Conservation (phyloP, 257 asterid genomes). For the Gardenia jasminoides region DNA sequence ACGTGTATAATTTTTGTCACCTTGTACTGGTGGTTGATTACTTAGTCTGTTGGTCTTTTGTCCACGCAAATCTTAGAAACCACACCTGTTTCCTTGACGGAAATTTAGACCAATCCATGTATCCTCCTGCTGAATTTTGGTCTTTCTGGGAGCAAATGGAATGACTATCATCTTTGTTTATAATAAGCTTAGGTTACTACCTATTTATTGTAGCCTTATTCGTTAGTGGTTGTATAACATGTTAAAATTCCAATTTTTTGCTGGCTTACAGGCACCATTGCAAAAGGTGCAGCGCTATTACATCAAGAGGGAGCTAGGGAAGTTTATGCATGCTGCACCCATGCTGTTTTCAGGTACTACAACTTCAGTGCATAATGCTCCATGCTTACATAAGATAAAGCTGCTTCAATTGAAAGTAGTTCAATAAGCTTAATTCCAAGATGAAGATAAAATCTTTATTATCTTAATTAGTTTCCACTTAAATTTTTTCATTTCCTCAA, state of each 20-base stretch:
- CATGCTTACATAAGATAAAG: not conserved
- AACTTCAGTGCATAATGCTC: not conserved
- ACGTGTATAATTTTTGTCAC: not conserved
- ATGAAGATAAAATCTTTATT: not conserved
- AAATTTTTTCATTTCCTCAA: not conserved
- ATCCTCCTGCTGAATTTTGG: not conserved
- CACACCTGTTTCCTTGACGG: not conserved
- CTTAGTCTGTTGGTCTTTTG: not conserved
- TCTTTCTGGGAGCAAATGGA: not conserved
- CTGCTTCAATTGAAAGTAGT: not conserved
- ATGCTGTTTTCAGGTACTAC: constrained; percentile 85
- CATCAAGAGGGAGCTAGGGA: constrained; percentile 99
- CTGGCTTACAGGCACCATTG: constrained; percentile 67
- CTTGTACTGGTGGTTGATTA: not conserved
- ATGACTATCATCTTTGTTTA: not conserved
- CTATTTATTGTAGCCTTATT: not conserved
- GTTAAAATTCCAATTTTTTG: constrained; percentile 18
- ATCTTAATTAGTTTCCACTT: not conserved
- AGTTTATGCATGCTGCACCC: constrained; percentile 94
- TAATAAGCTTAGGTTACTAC: too few relatives aligned
- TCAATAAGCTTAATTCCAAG: not conserved
- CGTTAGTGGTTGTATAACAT: constrained; percentile 6
- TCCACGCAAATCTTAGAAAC: not conserved
- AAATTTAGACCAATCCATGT: not conserved
- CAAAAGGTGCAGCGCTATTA: constrained; percentile 86